Evolutionary conservation across 768 basidiomycete genomes (phyloP).

Genomic region (Dendrothele bispora): DNA sequence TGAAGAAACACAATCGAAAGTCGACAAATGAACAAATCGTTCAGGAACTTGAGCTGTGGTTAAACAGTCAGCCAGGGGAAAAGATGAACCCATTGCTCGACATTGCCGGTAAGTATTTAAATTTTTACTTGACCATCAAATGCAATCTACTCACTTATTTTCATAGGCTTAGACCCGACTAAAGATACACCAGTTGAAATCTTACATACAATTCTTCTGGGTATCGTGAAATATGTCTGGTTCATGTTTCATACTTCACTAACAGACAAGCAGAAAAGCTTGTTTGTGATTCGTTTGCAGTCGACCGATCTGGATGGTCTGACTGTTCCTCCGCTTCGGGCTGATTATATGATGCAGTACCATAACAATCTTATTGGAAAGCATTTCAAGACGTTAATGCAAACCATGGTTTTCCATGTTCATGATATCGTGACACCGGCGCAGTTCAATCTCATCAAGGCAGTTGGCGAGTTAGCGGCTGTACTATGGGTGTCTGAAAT

Average conservation of each 20-base stretch:
- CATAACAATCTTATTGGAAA: conserved; percentile 35
- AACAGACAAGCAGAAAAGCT: conserved; percentile 23
- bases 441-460: conserved; percentile 29
- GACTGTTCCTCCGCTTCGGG: conserved; percentile 26
- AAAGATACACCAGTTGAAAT: conserved; percentile 41
- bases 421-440: conserved; percentile 31
- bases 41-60: conserved; percentile 25
- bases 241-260: conserved; percentile 31
- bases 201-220: conserved; percentile 27
- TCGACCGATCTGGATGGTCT: conserved; percentile 34
- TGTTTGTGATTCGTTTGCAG: conserved; percentile 24
- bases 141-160: not conserved
- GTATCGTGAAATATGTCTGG: conserved; percentile 51
- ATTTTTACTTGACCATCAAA: not conserved
- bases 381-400: conserved; percentile 31
- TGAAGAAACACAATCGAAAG: conserved; percentile 18
- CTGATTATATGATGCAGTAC: conserved; percentile 34
- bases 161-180: conserved; percentile 39
- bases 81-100: too few species aligned
- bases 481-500: conserved; percentile 43
- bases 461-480: conserved; percentile 30
- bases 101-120: too few species aligned
- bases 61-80: conserved; percentile 18
- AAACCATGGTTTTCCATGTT: conserved; percentile 36
- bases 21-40: conserved; percentile 17